phyloP scores from a whole-genome alignment of 225 moss, liverwort and hornwort species.

The Bryum argenteum region DNA sequence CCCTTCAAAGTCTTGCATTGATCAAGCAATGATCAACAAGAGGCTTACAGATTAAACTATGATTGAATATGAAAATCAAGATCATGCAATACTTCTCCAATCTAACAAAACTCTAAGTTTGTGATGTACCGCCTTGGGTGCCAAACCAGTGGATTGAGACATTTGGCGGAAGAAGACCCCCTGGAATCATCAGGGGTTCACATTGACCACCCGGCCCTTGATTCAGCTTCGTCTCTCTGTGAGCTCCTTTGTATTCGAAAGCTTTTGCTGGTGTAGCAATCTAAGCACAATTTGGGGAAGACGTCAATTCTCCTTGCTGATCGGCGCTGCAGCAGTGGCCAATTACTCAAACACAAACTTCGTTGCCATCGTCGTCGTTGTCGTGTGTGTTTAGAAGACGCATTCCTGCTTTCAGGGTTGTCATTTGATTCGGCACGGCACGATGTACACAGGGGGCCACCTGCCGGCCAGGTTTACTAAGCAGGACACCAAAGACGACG shows the following conservation, averaged over 20 bases:
- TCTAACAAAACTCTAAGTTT: too few relatives aligned
- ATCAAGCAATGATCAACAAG: too few relatives aligned
- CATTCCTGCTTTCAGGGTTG: background rate
- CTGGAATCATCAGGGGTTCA: too few relatives aligned
- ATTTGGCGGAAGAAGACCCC: too few relatives aligned
- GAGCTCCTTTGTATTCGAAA: background rate
- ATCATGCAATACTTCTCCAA: too few relatives aligned
- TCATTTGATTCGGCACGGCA: slow-evolving; percentile 8
- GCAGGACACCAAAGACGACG: slow-evolving; percentile 27
- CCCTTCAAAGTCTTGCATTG: too few relatives aligned
- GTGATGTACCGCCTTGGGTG: too few relatives aligned
- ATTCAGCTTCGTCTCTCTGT: slow-evolving; percentile 12
- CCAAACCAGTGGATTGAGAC: too few relatives aligned
- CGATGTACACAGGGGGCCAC: slow-evolving; percentile 51
- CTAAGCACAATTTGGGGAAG: background rate
- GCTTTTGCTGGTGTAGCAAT: background rate
- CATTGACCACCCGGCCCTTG: slow-evolving; percentile 7
- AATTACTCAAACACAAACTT: too few relatives aligned
- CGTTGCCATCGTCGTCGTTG: background rate
- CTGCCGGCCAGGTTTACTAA: slow-evolving; percentile 45
- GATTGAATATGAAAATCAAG: too few relatives aligned
- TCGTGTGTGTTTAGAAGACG: background rate
- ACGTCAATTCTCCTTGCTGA: background rate
- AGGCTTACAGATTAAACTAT: too few relatives aligned
- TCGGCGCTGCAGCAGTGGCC: background rate